A percentile compares a stretch with the other conserved stretches of the same genome.
Conservation (phyloP, 164 flowering plant genomes). For the Magnolia kwangsiensis region DNA sequence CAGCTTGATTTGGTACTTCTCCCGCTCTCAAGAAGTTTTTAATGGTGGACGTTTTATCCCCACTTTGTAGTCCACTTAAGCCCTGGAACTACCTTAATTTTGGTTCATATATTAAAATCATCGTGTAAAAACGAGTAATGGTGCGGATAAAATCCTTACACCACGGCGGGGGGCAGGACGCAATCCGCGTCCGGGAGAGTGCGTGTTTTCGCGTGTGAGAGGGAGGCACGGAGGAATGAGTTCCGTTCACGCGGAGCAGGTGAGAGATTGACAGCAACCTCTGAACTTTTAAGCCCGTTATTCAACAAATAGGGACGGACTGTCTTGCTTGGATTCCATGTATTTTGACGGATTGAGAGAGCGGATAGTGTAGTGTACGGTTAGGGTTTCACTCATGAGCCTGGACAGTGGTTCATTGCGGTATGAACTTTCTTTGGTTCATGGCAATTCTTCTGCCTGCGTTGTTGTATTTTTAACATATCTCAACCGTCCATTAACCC, state of each 20-base stretch:
- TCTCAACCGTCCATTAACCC: not conserved
- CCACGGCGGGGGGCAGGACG: no score
- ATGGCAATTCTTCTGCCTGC: not conserved
- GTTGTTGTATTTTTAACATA: not conserved
- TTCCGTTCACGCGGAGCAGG: constrained; percentile 41
- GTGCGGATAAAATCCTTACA: no score
- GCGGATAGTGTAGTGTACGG: not conserved
- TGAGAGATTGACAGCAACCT: constrained; percentile 18
- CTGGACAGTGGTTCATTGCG: not conserved
- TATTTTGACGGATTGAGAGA: not conserved
- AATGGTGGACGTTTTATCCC: no score
- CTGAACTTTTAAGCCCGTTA: constrained; percentile 21
- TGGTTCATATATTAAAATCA: no score
- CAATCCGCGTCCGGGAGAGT: no score
- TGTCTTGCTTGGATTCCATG: constrained; percentile 21
- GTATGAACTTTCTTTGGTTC: not conserved
- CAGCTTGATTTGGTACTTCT: no score
- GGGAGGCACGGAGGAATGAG: no score
- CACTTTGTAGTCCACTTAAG: no score
- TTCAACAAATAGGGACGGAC: not conserved
- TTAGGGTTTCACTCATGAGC: not conserved
- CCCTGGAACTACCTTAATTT: no score
- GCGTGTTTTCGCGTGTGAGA: no score
- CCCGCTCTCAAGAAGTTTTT: no score
- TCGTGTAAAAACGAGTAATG: no score